Percentiles rank a stretch among this genome's conserved stretches.
Evolutionary conservation across 805 yeast genomes (phyloP).

Genomic region (Candida tibetensis): DNA sequence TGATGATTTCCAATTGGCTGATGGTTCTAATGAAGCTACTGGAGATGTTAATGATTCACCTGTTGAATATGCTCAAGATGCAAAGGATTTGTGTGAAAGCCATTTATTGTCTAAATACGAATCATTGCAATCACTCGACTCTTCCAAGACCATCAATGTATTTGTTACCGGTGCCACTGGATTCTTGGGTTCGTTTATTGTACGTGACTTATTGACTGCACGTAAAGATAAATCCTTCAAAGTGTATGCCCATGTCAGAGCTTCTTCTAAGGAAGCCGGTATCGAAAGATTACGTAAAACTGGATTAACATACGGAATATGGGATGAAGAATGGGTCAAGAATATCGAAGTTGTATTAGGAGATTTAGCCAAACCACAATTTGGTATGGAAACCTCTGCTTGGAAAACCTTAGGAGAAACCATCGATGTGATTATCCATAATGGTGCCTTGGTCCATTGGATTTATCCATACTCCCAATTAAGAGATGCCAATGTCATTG

Average conservation of each 20-base stretch:
- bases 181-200: conserved; percentile 86
- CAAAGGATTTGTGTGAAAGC: conserved; percentile 46
- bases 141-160: conserved; percentile 47
- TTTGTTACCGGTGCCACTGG: conserved; percentile 97
- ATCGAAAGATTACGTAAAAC: conserved; percentile 71
- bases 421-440: conserved; percentile 85
- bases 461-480: conserved; percentile 89
- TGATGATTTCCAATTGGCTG: conserved; percentile 45
- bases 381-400: conserved; percentile 58
- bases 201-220: conserved; percentile 65
- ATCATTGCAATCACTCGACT: conserved; percentile 38
- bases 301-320: conserved; percentile 78
- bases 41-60: conserved; percentile 25
- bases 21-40: conserved; percentile 22
- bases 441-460: conserved; percentile 99
- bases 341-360: conserved; percentile 76
- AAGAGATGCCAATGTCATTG: conserved; percentile 89
- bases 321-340: conserved; percentile 59
- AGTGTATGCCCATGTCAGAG: conserved; percentile 89
- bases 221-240: conserved; percentile 52
- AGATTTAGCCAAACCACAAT: conserved; percentile 66
- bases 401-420: conserved; percentile 59
- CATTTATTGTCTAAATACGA: conserved; percentile 45
- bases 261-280: conserved; percentile 64
- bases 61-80: conserved; percentile 69